phyloP scores from a whole-genome alignment of 2,329 filamentous ascomycete species.

The Spiromastix sp. region DNA sequence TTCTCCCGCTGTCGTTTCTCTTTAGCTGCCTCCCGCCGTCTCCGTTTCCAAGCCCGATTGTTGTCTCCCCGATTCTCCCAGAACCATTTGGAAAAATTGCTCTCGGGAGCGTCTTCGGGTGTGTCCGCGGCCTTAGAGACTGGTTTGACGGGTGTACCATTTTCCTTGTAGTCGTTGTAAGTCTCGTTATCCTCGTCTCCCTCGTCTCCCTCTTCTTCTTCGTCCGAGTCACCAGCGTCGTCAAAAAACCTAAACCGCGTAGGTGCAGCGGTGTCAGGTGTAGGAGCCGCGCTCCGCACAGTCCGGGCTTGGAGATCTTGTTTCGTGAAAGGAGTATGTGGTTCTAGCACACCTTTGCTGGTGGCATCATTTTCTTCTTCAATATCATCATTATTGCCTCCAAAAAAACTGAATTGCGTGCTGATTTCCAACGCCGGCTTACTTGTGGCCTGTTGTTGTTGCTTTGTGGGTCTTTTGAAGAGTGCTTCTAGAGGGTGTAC shows the following conservation, averaged over 20 bases:
- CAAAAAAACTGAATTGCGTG: conserved; percentile 72
- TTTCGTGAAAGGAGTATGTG: conserved; percentile 74
- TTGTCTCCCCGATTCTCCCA: conserved; percentile 43
- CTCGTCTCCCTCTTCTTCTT: conserved; percentile 10
- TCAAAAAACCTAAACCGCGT: conserved; percentile 28
- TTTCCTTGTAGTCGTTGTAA: conserved; percentile 14
- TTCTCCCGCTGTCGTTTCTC: conserved; percentile 51
- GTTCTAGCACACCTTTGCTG: conserved; percentile 27
- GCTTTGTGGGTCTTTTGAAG: conserved; percentile 62
- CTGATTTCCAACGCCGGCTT: conserved; percentile 33
- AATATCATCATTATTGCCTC: conserved; percentile 40
- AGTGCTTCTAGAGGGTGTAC: conserved; percentile 85
- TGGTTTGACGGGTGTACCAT: conserved; percentile 2
- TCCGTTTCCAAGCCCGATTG: conserved; percentile 43
- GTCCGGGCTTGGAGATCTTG: conserved; percentile 59
- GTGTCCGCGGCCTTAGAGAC: conserved; percentile 11
- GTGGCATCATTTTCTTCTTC: conserved; percentile 28
- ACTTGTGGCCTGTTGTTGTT: conserved; percentile 11
- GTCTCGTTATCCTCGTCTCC: conserved; percentile 13
- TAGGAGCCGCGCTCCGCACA: conserved; percentile 81
- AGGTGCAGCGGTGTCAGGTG: conserved; percentile 81
- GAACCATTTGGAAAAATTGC: conserved; percentile 53
- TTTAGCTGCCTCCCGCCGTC: conserved; percentile 50
- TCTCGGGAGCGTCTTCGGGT: conserved; percentile 33
- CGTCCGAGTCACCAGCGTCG: conserved; percentile 11